These are phyloP conservation scores for Sistotremastrum suecicum DNA, from an alignment of 768 basidiomycete genomes.

Conservation along the genomic window DNA sequence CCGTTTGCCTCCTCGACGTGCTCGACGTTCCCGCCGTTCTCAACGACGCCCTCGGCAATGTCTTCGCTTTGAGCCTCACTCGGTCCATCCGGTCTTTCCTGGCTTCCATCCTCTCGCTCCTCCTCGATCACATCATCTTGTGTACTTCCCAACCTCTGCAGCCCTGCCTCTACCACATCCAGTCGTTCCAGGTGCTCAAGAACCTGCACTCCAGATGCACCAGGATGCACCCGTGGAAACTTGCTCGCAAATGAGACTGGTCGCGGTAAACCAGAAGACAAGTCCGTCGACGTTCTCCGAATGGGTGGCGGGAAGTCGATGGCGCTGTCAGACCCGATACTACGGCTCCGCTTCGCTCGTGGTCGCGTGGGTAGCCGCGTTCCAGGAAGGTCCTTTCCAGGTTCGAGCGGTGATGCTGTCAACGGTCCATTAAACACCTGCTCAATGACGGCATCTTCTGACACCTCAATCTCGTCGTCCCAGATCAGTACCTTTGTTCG, in stretches of 20 bases:
- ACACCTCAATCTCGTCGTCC: slow-evolving; percentile 72
- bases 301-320: slow-evolving; percentile 66
- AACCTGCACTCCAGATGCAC: slow-evolving; percentile 75
- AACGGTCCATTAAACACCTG: slow-evolving; percentile 20
- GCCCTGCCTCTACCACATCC: slow-evolving; percentile 67
- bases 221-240: slow-evolving; percentile 70
- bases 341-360: slow-evolving; percentile 2
- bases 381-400: slow-evolving; percentile 23
- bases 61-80: slow-evolving; percentile 52
- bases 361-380: slow-evolving; percentile 1
- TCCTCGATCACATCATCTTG: slow-evolving; percentile 35
- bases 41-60: slow-evolving; percentile 43
- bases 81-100: too few species aligned
- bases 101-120: slow-evolving; percentile 24
- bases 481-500: slow-evolving; percentile 68
- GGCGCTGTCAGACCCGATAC: background rate
- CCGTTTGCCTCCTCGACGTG: background rate
- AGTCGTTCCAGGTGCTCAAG: slow-evolving; percentile 76
- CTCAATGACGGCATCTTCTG: slow-evolving; percentile 32
- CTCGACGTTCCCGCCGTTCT: slow-evolving; percentile 1
- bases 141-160: slow-evolving; percentile 57
- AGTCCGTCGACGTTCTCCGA: slow-evolving; percentile 47
- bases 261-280: slow-evolving; percentile 42
- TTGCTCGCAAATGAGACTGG: slow-evolving; percentile 79
- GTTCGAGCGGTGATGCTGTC: slow-evolving; percentile 39